Base-by-base conservation (phyloP, 345 rosid species). In the Lepidium aucheri region DNA sequence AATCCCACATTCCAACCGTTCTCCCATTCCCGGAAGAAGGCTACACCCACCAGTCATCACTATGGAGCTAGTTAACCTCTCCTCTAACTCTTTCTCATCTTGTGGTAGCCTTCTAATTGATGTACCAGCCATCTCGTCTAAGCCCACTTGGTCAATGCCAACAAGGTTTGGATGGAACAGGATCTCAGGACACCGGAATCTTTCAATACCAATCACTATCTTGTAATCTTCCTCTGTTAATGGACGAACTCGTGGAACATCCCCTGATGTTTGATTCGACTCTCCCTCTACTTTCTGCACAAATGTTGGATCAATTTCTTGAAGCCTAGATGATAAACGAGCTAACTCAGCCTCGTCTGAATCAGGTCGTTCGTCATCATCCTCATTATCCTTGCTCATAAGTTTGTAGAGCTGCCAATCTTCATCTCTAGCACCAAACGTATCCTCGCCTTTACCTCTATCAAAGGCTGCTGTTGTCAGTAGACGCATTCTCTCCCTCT, bases 381-480 rank as follows among this genome's bases (percentile, higher is more conserved):
- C 95, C 13, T 90, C 96, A 12, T 90, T 80, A 76, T 90, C 96
- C 76, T 78, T 86, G 80, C 97, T 82, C 96, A 90, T 94, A 35
- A 81, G 80, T 62, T 94, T 88, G 82, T 94, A 90, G 17, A 94
- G 94, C 62, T 94, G 92, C 99, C 99, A 88, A 77, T 94, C 96
- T 82, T 94, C 99, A 60, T 94, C 99, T 77, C 52, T 88, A 64
- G 96, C 76, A 51, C 97, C 96, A 66, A 88, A 94, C 16, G 89
- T 86, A 77, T 88, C 99, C 75, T 90, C 96, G 13, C 96, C 95
- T 77, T 90, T 94, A 59, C 97, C 99, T 78, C 97, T 79, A 74
- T 94, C 99, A 73, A 90, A 90, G 34, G 99, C 99, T 38, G 97
- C 97, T 1, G 96, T 84, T 24, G 99, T 94, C 30, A 90, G 83